These are phyloP conservation scores for Kappamyces sp. DNA, from an alignment of 192 early-diverging fungal genomes.

Conservation along the genomic window DNA sequence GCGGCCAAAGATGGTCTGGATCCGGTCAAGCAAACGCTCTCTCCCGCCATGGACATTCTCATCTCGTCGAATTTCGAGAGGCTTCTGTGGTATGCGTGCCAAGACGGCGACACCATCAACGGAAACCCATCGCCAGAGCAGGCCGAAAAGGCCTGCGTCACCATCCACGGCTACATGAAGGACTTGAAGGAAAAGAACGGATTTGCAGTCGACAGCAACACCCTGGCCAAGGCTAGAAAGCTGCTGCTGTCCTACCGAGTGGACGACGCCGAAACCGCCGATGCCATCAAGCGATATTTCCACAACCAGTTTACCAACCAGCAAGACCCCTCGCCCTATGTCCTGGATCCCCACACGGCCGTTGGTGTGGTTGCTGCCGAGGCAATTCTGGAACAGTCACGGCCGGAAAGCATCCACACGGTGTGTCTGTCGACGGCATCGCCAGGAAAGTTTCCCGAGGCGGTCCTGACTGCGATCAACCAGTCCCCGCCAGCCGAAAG, in stretches of 20 bases:
- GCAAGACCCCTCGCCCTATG: constrained; percentile 70
- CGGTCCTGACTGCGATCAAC: constrained; percentile 70
- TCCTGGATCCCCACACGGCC: constrained; percentile 95
- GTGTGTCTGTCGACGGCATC: constrained; percentile 83
- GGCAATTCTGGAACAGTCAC: constrained; percentile 17
- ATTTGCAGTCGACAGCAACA: constrained; percentile 59
- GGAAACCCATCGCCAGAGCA: constrained; percentile 31
- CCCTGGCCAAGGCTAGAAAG: constrained; percentile 59
- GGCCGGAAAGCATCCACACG: constrained; percentile 16
- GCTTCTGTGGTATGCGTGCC: constrained; percentile 77
- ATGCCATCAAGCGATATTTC: constrained; percentile 69
- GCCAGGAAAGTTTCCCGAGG: constrained; percentile 94
- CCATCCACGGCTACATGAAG: constrained; percentile 64
- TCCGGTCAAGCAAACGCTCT: constrained; percentile 66
- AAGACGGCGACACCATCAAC: constrained; percentile 8
- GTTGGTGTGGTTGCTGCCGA: constrained; percentile 89
- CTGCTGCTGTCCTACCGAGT: constrained; percentile 72
- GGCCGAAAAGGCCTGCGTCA: constrained; percentile 15
- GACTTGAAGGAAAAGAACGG: constrained; percentile 63
- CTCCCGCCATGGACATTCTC: constrained; percentile 97
- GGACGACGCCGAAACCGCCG: constrained; percentile 65
- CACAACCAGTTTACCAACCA: constrained; percentile 35
- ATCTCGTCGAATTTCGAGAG: constrained; percentile 98
- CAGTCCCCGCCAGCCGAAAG: neutral
- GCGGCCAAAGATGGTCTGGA: constrained; percentile 24